phyloP scores from a whole-genome alignment of 352 stramenopile genomes.

The Phytophthora hibernalis region DNA sequence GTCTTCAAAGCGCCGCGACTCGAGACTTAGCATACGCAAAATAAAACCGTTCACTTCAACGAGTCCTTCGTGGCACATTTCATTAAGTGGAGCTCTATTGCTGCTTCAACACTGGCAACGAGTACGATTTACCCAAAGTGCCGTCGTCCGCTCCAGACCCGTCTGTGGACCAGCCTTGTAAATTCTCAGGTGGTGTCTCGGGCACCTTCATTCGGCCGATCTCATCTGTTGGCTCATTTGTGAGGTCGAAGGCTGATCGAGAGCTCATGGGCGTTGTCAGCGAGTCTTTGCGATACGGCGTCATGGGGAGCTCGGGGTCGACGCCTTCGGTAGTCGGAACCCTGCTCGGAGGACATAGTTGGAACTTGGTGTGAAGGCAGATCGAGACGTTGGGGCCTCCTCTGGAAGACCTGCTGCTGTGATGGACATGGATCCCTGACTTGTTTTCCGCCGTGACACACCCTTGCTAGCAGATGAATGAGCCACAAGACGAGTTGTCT shows the following conservation, averaged over 20 bases:
- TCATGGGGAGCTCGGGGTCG: constrained; percentile 39
- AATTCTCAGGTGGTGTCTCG: constrained; percentile 30
- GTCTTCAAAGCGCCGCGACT: constrained; percentile 22
- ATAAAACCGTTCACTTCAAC: constrained; percentile 29
- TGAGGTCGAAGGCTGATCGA: constrained; percentile 34
- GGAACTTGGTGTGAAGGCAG: constrained; percentile 47
- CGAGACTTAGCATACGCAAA: constrained; percentile 15
- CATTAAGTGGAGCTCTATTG: constrained; percentile 33
- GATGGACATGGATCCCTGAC: constrained; percentile 38
- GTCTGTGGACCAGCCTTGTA: constrained; percentile 52
- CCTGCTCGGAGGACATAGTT: constrained; percentile 62
- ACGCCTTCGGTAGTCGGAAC: constrained; percentile 62
- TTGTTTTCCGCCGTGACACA: constrained; percentile 33
- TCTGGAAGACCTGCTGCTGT: constrained; percentile 38
- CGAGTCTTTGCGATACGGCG: constrained; percentile 29
- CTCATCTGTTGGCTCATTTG: constrained; percentile 26
- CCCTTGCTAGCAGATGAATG: constrained; percentile 24
- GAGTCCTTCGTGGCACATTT: constrained; percentile 1
- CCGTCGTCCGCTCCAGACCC: constrained; percentile 27
- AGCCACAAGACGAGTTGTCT: constrained; percentile 54
- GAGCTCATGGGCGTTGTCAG: constrained; percentile 30
- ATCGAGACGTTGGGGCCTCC: constrained; percentile 35
- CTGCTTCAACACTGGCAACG: constrained; percentile 56
- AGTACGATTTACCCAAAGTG: constrained; percentile 59
- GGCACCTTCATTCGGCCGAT: constrained; percentile 18